Conservation (phyloP, 1,139 yeast genomes). For the Yamadazyma atlantica region DNA sequence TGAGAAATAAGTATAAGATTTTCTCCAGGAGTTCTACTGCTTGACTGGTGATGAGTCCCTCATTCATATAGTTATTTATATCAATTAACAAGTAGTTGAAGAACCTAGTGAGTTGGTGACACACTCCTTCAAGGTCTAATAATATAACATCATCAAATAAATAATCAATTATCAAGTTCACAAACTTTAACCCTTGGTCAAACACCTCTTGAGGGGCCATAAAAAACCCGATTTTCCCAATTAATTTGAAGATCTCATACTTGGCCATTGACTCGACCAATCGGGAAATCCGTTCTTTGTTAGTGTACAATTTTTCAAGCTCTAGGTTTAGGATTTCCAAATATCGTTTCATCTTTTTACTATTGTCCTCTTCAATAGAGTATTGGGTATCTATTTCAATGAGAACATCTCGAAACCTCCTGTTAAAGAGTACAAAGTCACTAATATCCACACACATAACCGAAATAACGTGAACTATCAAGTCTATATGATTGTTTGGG, state of each 20-base stretch:
- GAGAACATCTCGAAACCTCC: background rate
- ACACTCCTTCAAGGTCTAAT: background rate
- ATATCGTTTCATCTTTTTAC: background rate
- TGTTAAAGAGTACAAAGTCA: background rate
- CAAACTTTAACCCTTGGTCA: background rate
- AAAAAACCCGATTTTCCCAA: conserved; percentile 1
- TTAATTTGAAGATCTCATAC: background rate
- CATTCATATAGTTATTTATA: background rate
- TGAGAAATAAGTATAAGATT: background rate
- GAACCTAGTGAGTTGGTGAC: conserved; percentile 1
- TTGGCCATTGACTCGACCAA: background rate
- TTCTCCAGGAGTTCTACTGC: background rate
- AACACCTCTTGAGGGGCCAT: background rate
- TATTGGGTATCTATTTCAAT: background rate
- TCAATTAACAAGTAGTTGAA: conserved; percentile 1
- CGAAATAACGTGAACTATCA: too few species aligned
- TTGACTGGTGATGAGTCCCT: background rate
- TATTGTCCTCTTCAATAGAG: background rate
- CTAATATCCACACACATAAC: background rate
- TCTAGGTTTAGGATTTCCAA: background rate
- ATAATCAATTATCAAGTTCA: background rate
- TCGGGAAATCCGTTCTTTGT: background rate
- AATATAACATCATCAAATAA: background rate
- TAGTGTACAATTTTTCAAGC: background rate
- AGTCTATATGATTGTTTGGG: too few species aligned